Base-by-base conservation (phyloP, 1,139 yeast genomes). In the Sugiyamaella neomexicana region DNA sequence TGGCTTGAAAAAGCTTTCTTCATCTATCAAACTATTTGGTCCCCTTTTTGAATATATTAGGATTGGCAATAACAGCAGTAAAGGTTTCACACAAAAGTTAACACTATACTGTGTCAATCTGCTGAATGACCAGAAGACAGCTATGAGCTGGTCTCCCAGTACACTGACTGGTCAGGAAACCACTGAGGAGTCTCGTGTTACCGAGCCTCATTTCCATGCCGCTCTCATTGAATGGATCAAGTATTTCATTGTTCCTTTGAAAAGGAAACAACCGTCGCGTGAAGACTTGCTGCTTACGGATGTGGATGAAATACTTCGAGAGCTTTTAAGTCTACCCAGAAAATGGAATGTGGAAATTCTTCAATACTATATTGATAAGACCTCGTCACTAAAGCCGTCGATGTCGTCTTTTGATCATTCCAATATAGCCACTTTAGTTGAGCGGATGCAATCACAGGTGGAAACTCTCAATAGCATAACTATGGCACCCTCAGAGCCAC, bases 31-130 rank as follows among this genome's bases (percentile, higher is more conserved):
- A 46, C 56, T 65, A 2, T 62, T 62, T 45, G 59, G 56, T 1
- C 68, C 68, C 2, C 46, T 65, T 46, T 41, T 65, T 9, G 61
- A 62, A 8, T 44, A 52, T 1, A 37, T 65, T 20, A 34, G 15
- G 20, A 39, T 65, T 20, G 15, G 20, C 13, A 32, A 9, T n/a
- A 34, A 16, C 6, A 10, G 23, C 31, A 58, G 58, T 29, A 51
- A 48, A 5, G 61, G 61, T 5, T 55, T 63, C 46, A 58, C 59
- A 1, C 57, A 60, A 23, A 43, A 61, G 16, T 45, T 65, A 20
- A 55, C 56, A 12, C 43, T 51, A n/a, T 54, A 53, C 31, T 58
- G 58, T 6, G 39, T 60, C n/a, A 56, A 56, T 9, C 43, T 53
- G n/a, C 50, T 62, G 8, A 53, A 55, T 32, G 27, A 32, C n/a